Conservation (phyloP, 129 eudicot species). For the Escallonia herrerae region DNA sequence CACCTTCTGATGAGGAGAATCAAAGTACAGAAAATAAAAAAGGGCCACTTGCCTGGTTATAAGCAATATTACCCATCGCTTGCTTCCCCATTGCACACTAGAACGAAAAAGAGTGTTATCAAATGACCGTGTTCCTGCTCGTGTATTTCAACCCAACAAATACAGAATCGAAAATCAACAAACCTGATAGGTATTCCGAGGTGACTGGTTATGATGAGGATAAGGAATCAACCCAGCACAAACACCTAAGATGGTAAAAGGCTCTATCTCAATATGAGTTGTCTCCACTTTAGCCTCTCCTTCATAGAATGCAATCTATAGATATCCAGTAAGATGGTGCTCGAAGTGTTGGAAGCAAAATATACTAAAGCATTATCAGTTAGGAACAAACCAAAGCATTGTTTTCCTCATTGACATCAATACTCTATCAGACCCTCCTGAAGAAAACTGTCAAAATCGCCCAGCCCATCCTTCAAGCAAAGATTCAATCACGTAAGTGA, state of each 20-base stretch:
- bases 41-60: conserved; percentile 65
- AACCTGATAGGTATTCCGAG: conserved; percentile 97
- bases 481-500: conserved; percentile 5
- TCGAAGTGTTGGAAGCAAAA: background rate
- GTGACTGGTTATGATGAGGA: conserved; percentile 99
- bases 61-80: conserved; percentile 99
- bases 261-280: conserved; percentile 95
- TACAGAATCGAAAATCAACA: background rate
- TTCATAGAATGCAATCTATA: conserved; percentile 80
- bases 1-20: background rate
- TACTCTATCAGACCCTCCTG: conserved; percentile 88
- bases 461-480: conserved; percentile 69
- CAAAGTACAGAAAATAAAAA: background rate
- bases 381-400: conserved; percentile 71
- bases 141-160: background rate
- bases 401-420: conserved; percentile 97
- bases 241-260: conserved; percentile 86
- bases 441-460: conserved; percentile 73
- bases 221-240: conserved; percentile 89
- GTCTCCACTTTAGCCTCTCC: conserved; percentile 68
- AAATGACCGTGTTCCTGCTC: background rate
- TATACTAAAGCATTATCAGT: background rate
- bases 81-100: conserved; percentile 99
- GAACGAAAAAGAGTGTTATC: background rate
- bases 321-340: background rate